phyloP scores from a whole-genome alignment of 768 basidiomycete genomes.

The Pleurotus citrinopileatus region DNA sequence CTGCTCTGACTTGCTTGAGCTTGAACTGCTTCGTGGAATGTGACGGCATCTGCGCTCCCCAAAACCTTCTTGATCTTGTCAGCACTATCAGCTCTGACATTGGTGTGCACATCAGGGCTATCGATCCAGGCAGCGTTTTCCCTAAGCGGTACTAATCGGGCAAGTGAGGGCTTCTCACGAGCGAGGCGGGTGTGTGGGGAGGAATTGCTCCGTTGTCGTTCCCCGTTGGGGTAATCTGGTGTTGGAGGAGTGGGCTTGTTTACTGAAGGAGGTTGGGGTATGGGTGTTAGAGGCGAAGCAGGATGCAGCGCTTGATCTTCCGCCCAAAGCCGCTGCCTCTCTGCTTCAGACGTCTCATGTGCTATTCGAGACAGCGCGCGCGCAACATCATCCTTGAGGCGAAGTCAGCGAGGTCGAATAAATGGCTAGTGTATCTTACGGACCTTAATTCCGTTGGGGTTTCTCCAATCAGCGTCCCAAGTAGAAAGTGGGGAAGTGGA shows the following conservation, averaged over 20 bases:
- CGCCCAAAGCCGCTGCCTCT: slow-evolving; percentile 6
- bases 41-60: slow-evolving; percentile 41
- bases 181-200: neutral
- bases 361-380: slow-evolving; percentile 2
- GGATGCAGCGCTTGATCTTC: slow-evolving; percentile 19
- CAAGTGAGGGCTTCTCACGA: slow-evolving; percentile 28
- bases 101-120: slow-evolving; percentile 29
- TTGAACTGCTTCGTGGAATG: slow-evolving; percentile 34
- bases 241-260: slow-evolving; percentile 35
- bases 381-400: neutral
- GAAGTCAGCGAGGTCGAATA: neutral
- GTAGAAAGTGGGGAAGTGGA: slow-evolving; percentile 6
- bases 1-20: slow-evolving; percentile 21
- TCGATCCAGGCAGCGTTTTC: slow-evolving; percentile 25
- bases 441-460: neutral
- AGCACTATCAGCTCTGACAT: slow-evolving; percentile 16
- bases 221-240: slow-evolving; percentile 20
- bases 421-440: neutral
- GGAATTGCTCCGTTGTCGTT: slow-evolving; percentile 12
- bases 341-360: neutral
- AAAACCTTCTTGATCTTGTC: slow-evolving; percentile 37
- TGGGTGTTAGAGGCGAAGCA: slow-evolving; percentile 14
- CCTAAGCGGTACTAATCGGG: slow-evolving; percentile 33
- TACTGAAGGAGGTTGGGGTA: slow-evolving; percentile 17
- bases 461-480: neutral